A percentile compares a stretch with the other conserved stretches of the same genome.
Conservation (phyloP, 768 basidiomycete genomes). For the Tremella fuciformis region DNA sequence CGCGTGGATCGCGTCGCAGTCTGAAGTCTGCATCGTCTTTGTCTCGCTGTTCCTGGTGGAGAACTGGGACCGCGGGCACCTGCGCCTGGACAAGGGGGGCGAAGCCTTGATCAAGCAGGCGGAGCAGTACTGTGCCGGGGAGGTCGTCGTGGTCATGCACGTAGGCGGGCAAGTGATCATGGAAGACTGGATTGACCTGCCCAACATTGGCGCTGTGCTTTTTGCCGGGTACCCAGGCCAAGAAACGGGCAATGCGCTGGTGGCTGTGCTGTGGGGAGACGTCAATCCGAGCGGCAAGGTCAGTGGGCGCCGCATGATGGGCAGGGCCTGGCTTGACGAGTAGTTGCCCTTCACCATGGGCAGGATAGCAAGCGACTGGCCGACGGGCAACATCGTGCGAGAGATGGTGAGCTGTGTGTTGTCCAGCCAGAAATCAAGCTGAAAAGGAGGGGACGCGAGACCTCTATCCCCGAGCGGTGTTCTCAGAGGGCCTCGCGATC, state of each 20-base stretch:
- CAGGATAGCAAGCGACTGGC: slow-evolving; percentile 42
- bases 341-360: slow-evolving; percentile 51
- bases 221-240: slow-evolving; percentile 49
- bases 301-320: slow-evolving; percentile 3
- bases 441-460: slow-evolving; percentile 1
- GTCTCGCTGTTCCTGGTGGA: slow-evolving; percentile 47
- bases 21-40: slow-evolving; percentile 50
- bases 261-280: slow-evolving; percentile 47
- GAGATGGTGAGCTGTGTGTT: slow-evolving; percentile 27
- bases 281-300: slow-evolving; percentile 46
- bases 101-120: slow-evolving; percentile 43
- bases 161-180: slow-evolving; percentile 40
- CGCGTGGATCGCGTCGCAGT: slow-evolving; percentile 33
- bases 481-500: slow-evolving; percentile 47
- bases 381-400: slow-evolving; percentile 41
- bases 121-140: slow-evolving; percentile 32
- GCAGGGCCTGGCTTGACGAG: not conserved
- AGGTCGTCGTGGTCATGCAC: slow-evolving; percentile 44
- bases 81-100: slow-evolving; percentile 37
- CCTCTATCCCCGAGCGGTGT: slow-evolving; percentile 37
- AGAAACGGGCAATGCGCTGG: slow-evolving; percentile 49
- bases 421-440: not conserved
- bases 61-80: slow-evolving; percentile 44
- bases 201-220: slow-evolving; percentile 49
- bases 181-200: slow-evolving; percentile 49